phyloP scores from a whole-genome alignment of 306 rosid genomes.

The Bauhinia variegata region DNA sequence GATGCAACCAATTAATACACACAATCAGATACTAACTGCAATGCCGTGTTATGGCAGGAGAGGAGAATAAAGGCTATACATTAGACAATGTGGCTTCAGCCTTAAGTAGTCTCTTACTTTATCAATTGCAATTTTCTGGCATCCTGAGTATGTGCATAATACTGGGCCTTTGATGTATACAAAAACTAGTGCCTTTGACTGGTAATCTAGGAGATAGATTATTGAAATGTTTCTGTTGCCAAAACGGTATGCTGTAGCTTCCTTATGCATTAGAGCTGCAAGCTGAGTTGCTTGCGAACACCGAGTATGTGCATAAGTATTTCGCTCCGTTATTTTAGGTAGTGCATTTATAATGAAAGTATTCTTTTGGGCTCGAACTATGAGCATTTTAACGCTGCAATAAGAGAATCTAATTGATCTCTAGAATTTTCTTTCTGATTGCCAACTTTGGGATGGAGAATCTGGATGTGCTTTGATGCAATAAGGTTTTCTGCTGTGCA shows the following conservation, averaged over 20 bases:
- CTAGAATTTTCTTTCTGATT: background rate
- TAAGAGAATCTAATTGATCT: slow-evolving; percentile 13
- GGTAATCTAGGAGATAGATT: slow-evolving; percentile 25
- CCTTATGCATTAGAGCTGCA: slow-evolving; percentile 10
- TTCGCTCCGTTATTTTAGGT: slow-evolving; percentile 1
- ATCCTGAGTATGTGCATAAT: slow-evolving; percentile 48
- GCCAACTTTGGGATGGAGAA: slow-evolving; percentile 13
- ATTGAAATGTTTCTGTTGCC: slow-evolving; percentile 32
- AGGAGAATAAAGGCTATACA: slow-evolving; percentile 55
- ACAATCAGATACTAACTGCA: slow-evolving; percentile 36
- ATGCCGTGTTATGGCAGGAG: slow-evolving; percentile 32
- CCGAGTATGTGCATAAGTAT: slow-evolving; percentile 8
- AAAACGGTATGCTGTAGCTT: slow-evolving; percentile 31
- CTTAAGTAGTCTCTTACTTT: slow-evolving; percentile 32
- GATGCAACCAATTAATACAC: slow-evolving; percentile 44
- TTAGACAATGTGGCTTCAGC: slow-evolving; percentile 46
- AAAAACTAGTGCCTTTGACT: slow-evolving; percentile 32
- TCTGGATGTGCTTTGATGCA: slow-evolving; percentile 1
- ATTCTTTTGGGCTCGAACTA: slow-evolving; percentile 33
- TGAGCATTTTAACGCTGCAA: slow-evolving; percentile 34
- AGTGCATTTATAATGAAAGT: background rate
- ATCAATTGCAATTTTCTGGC: slow-evolving; percentile 41
- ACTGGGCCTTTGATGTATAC: slow-evolving; percentile 21
- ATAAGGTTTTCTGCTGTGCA: too few species aligned
- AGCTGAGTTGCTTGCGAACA: slow-evolving; percentile 25